A percentile compares a stretch with the other conserved stretches of the same genome.
Evolutionary conservation across 2,329 filamentous ascomycete species (phyloP).

Genomic region (Fusarium sp.): DNA sequence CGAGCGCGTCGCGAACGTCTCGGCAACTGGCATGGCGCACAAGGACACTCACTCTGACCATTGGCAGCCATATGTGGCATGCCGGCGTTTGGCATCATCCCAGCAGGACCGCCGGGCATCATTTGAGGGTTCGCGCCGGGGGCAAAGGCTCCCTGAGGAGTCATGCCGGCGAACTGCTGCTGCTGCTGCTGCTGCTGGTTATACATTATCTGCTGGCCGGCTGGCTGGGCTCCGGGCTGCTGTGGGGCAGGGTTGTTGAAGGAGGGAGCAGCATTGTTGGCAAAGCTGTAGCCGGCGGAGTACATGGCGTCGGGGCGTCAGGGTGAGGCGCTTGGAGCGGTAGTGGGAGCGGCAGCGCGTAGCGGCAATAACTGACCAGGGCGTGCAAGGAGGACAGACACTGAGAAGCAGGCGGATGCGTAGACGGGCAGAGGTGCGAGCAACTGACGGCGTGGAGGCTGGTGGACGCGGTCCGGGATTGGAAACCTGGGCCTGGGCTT

Average conservation of each 20-base stretch:
- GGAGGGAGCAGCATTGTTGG: slow-evolving; percentile 64
- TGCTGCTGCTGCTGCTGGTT: slow-evolving; percentile 67
- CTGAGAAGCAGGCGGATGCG: slow-evolving; percentile 25
- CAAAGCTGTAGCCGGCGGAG: slow-evolving; percentile 66
- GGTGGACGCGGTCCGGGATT: slow-evolving; percentile 46
- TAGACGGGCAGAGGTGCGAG: not conserved
- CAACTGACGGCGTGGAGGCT: slow-evolving; percentile 36
- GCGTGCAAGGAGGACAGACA: slow-evolving; percentile 23
- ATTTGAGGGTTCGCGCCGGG: slow-evolving; percentile 66
- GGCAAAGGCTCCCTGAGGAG: slow-evolving; percentile 62
- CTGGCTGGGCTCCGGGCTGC: slow-evolving; percentile 54
- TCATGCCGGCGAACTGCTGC: slow-evolving; percentile 68
- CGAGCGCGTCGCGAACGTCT: slow-evolving; percentile 9
- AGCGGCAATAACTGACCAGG: not conserved
- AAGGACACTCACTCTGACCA: slow-evolving; percentile 67
- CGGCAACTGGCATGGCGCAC: slow-evolving; percentile 28
- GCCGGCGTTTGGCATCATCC: slow-evolving; percentile 73
- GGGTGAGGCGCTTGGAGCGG: slow-evolving; percentile 35
- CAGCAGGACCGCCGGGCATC: slow-evolving; percentile 66
- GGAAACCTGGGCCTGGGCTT: slow-evolving; percentile 34
- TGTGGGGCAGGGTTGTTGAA: slow-evolving; percentile 61
- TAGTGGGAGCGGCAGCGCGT: slow-evolving; percentile 31
- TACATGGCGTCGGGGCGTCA: slow-evolving; percentile 58
- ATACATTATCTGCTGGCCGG: slow-evolving; percentile 69
- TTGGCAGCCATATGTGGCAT: slow-evolving; percentile 71